Conservation (phyloP, 495 filamentous ascomycete species). For the Venustampulla echinocandica region DNA sequence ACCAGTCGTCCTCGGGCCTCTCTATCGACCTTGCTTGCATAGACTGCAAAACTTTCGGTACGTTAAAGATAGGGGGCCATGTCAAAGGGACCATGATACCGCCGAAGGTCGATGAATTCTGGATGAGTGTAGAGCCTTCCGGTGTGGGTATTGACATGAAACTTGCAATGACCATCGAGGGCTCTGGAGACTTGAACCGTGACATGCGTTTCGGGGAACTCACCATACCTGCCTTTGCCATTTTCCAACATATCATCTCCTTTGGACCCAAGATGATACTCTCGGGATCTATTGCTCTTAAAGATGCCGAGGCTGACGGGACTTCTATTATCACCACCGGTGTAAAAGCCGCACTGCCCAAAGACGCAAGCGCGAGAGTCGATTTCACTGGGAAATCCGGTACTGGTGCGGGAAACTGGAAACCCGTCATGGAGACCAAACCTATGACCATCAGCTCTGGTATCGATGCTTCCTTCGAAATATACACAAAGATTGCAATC, state of each 20-base stretch:
- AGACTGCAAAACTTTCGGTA: background rate
- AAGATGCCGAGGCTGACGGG: background rate
- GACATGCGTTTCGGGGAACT: no score
- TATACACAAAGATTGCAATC: no score
- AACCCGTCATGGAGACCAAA: background rate
- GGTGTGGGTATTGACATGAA: background rate
- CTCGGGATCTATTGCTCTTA: background rate
- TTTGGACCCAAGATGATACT: background rate
- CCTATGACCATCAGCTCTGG: background rate
- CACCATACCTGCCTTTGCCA: no score
- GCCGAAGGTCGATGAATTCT: background rate
- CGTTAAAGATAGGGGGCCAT: background rate
- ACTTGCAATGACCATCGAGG: background rate
- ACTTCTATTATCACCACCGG: background rate
- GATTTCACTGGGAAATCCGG: background rate
- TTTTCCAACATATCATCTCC: no score
- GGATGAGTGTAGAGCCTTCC: background rate
- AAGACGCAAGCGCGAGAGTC: background rate
- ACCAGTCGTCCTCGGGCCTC: background rate
- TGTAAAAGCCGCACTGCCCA: background rate
- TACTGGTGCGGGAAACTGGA: background rate
- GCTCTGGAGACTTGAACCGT: background rate
- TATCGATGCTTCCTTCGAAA: background rate
- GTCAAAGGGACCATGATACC: background rate
- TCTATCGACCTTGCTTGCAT: background rate